Evolutionary conservation across 2,329 filamentous ascomycete species (phyloP).

Genomic region (Ilyonectria robusta): DNA sequence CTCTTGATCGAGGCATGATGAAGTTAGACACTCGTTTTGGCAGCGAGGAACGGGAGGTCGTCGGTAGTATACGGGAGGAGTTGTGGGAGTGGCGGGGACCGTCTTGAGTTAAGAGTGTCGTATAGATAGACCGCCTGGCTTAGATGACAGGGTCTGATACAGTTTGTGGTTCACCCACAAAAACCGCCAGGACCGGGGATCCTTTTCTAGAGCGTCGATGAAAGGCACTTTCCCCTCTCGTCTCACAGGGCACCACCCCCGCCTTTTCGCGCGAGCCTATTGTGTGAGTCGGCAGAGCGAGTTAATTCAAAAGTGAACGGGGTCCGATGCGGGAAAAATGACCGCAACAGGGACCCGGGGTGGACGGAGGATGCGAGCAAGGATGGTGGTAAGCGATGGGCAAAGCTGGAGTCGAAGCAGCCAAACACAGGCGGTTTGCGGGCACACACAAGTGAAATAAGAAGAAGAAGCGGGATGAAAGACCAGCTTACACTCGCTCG

Average conservation of each 20-base stretch:
- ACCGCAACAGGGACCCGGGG: constrained; percentile 44
- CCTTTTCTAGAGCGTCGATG: constrained; percentile 38
- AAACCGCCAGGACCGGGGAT: constrained; percentile 40
- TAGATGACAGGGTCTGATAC: constrained; percentile 48
- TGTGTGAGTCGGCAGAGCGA: constrained; percentile 29
- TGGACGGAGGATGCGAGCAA: constrained; percentile 37
- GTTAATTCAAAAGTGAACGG: constrained; percentile 38
- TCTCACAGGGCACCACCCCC: constrained; percentile 46
- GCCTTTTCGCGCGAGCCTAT: constrained; percentile 43
- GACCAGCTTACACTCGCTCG: constrained; percentile 12
- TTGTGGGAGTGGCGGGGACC: constrained; percentile 33
- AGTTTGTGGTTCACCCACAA: constrained; percentile 44
- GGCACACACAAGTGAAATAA: constrained; percentile 27
- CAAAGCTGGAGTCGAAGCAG: constrained; percentile 41
- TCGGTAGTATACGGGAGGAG: constrained; percentile 40
- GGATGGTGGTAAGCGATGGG: constrained; percentile 41
- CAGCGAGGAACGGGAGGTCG: constrained; percentile 35
- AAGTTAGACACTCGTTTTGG: constrained; percentile 30
- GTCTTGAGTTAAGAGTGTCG: constrained; percentile 43
- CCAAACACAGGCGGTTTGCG: constrained; percentile 37
- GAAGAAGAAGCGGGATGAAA: constrained; percentile 17
- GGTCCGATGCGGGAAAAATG: constrained; percentile 45
- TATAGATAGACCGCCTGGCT: constrained; percentile 42
- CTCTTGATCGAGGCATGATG: constrained; percentile 45
- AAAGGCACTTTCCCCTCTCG: constrained; percentile 38